These are phyloP conservation scores for Warburgia ugandensis DNA, from an alignment of 164 flowering plant species.

Conservation along the genomic window DNA sequence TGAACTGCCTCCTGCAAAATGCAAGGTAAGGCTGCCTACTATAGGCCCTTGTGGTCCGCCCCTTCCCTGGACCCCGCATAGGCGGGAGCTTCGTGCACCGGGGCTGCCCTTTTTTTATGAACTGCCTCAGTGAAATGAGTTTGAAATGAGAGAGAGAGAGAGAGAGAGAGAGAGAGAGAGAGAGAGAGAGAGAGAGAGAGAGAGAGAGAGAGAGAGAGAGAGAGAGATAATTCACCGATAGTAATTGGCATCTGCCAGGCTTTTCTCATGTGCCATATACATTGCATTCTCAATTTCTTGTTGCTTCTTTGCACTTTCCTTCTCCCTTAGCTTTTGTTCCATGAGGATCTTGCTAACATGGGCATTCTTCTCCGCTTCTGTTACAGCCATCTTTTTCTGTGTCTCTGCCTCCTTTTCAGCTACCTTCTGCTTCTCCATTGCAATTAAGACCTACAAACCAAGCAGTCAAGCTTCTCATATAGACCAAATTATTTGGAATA, in stretches of 20 bases:
- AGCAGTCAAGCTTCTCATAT: neutral
- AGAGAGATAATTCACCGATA: constrained; percentile 37
- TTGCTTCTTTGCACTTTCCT: constrained; percentile 64
- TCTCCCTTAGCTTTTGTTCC: constrained; percentile 89
- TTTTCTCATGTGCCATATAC: constrained; percentile 78
- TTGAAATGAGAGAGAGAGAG: too few relatives aligned
- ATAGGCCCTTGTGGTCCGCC: too few relatives aligned
- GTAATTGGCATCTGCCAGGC: constrained; percentile 78
- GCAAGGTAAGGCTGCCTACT: too few relatives aligned
- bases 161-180: too few relatives aligned
- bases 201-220: neutral
- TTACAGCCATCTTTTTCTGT: constrained; percentile 80
- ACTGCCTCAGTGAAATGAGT: too few relatives aligned
- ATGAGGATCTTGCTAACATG: constrained; percentile 81
- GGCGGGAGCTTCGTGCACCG: too few relatives aligned
- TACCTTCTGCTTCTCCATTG: constrained; percentile 79
- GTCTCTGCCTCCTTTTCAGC: constrained; percentile 96
- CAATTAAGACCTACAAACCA: constrained; percentile 79
- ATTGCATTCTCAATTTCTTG: constrained; percentile 77
- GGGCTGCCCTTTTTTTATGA: too few relatives aligned
- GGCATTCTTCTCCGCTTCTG: constrained; percentile 88
- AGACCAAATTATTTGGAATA: neutral
- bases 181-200: neutral
- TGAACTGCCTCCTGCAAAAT: too few relatives aligned
- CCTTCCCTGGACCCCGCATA: too few relatives aligned